Percentiles rank a stretch among this genome's conserved stretches.
phyloP scores from a whole-genome alignment of 129 eudicot genomes.

The Centaurea solstitialis region DNA sequence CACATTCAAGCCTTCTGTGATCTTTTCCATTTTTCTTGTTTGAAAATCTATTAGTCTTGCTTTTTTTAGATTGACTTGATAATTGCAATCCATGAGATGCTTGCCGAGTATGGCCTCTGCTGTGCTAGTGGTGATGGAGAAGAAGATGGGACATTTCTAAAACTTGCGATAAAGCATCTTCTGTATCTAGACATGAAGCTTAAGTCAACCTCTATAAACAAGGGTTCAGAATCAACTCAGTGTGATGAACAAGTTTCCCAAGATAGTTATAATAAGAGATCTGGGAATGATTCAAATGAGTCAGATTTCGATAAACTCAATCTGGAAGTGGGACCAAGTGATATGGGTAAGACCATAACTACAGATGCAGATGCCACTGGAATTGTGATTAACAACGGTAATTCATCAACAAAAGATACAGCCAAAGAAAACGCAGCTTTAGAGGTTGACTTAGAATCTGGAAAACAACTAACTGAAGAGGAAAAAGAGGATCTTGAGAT shows the following conservation, averaged over 20 bases:
- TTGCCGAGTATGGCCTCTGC: slow-evolving; percentile 95
- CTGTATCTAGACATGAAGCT: slow-evolving; percentile 86
- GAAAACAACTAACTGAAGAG: slow-evolving; percentile 68
- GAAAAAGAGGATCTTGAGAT: slow-evolving; percentile 94
- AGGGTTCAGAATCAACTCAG: slow-evolving; percentile 41
- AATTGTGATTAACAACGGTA: slow-evolving; percentile 24
- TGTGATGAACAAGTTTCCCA: slow-evolving; percentile 50
- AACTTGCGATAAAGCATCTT: slow-evolving; percentile 92
- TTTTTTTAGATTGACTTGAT: slow-evolving; percentile 71
- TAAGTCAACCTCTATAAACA: slow-evolving; percentile 53
- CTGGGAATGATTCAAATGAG: slow-evolving; percentile 27
- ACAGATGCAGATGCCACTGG: slow-evolving; percentile 28
- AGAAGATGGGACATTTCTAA: slow-evolving; percentile 88
- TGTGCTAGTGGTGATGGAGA: slow-evolving; percentile 81
- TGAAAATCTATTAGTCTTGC: neutral
- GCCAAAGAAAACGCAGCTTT: slow-evolving; percentile 19
- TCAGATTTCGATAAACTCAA: slow-evolving; percentile 13
- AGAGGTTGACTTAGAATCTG: slow-evolving; percentile 43
- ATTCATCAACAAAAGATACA: slow-evolving; percentile 29
- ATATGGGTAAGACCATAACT: slow-evolving; percentile 19
- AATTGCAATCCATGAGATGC: slow-evolving; percentile 90
- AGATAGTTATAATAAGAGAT: slow-evolving; percentile 27
- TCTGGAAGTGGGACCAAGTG: slow-evolving; percentile 24
- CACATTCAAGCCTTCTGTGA: slow-evolving; percentile 2
- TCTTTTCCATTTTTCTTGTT: neutral